Percentiles rank a stretch among this genome's conserved stretches.
These are phyloP conservation scores for Petunia secreta DNA, from an alignment of 257 asterid species.

Conservation along the genomic window DNA sequence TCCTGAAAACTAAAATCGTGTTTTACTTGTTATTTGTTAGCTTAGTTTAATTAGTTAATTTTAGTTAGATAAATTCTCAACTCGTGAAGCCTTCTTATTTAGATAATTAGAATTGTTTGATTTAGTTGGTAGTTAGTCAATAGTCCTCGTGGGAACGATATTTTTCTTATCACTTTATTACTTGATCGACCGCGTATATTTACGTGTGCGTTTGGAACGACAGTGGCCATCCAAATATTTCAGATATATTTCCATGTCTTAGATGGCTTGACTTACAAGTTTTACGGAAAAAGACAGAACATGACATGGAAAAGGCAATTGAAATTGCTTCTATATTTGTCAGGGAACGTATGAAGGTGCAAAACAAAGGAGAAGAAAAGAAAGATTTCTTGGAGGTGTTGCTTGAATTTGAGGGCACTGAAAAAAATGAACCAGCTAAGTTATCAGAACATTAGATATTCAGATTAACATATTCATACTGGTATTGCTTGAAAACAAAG, in stretches of 20 bases:
- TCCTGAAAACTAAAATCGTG: too few relatives aligned
- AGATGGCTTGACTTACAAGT: constrained; percentile 56
- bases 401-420: constrained; percentile 63
- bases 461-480: constrained; percentile 7
- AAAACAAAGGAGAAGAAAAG: constrained; percentile 42
- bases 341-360: constrained; percentile 47
- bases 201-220: too few relatives aligned
- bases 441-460: background rate
- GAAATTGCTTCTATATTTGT: constrained; percentile 46
- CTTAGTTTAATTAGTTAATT: too few relatives aligned
- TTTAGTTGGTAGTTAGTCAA: too few relatives aligned
- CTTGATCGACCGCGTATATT: too few relatives aligned
- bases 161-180: too few relatives aligned
- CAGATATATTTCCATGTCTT: constrained; percentile 54
- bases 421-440: constrained; percentile 54
- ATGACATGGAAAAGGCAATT: constrained; percentile 40
- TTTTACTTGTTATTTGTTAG: too few relatives aligned
- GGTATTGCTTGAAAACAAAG: background rate
- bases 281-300: constrained; percentile 37
- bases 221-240: constrained; percentile 50
- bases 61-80: too few relatives aligned
- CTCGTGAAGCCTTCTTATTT: too few relatives aligned
- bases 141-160: too few relatives aligned
- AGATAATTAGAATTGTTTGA: too few relatives aligned
- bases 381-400: constrained; percentile 64